Percentiles rank a stretch among this genome's conserved stretches.
Evolutionary conservation across 768 basidiomycete species (phyloP).

Genomic region (Kwoniella pini): DNA sequence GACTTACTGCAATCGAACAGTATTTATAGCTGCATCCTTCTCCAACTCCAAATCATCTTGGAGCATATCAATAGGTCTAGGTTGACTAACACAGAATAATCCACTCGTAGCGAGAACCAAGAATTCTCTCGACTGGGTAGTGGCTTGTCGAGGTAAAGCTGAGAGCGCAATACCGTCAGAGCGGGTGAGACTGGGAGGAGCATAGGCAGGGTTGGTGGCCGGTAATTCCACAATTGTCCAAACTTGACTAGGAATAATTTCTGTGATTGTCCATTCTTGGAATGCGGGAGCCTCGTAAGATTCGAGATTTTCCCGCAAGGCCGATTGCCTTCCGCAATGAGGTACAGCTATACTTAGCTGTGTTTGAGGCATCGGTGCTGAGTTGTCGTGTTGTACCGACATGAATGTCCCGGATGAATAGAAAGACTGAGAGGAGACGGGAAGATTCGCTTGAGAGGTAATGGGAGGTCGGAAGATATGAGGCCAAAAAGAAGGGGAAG

Average conservation of each 20-base stretch:
- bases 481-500: constrained; percentile 17
- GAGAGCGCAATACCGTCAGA: constrained; percentile 26
- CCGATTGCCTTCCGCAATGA: constrained; percentile 35
- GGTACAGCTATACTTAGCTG: constrained; percentile 33
- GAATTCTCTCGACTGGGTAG: constrained; percentile 33
- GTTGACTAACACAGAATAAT: constrained; percentile 74
- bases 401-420: constrained; percentile 43
- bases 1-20: constrained; percentile 74
- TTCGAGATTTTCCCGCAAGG: constrained; percentile 37
- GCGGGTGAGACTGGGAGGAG: constrained; percentile 10
- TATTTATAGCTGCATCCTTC: constrained; percentile 76
- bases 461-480: constrained; percentile 34
- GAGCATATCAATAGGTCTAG: constrained; percentile 81
- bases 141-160: constrained; percentile 34
- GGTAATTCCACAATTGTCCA: constrained; percentile 44
- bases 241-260: constrained; percentile 37
- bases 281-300: constrained; percentile 24
- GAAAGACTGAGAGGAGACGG: constrained; percentile 67
- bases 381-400: constrained; percentile 33
- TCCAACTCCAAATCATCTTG: constrained; percentile 78
- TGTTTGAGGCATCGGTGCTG: constrained; percentile 25
- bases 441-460: constrained; percentile 58
- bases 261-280: constrained; percentile 29
- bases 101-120: constrained; percentile 88
- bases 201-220: constrained; percentile 28